Base-by-base conservation (phyloP, 202 grass and related monocot genomes). In the Hordeum pubiflorum region DNA sequence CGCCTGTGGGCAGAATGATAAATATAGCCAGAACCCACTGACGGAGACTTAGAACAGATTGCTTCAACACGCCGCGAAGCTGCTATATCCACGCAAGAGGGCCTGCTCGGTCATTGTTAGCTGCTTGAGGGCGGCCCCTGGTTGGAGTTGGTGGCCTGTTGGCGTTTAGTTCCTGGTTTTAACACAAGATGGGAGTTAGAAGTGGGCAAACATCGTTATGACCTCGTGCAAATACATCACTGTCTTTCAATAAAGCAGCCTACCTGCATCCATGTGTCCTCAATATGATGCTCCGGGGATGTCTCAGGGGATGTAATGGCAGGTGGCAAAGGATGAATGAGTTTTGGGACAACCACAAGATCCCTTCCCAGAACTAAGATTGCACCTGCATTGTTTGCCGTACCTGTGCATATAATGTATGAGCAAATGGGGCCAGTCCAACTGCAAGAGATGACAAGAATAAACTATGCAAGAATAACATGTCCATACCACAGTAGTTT, bases 251-350 rank as follows among this genome's bases (percentile, higher is more conserved):
- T 41, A 67, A 79, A 83, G 27, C 26, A 21, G n/a, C 23, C 15
- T 57, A 96, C 97, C 97, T 99, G 91, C 92, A 99, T 99, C 97
- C 97, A 99, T 61, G 92, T 96, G 76, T 96, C 92, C 81, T 99
- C 92, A 3, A 88, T 89, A 79, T 91, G 87, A 77, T 91, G 87
- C 55, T 96, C 92, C 1, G 89, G 87, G 37, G 96, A 99, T 63
- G 81, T 84, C 77, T 93, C 96, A 5, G 96, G 85, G 50, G 89
- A 99, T 65, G 73, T 89, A 66, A 99, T 73, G 20, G 90, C 92
- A 85, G 96, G 96, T 0, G 96, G 96, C 86, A 99, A 90, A 56
- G 96, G 96, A 88, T 99, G 96, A 85, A 99, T 99, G 72, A 99
- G 96, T 78, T 99, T 99, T 15, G 96, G 92, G 67, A 99, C 96